Evolutionary conservation across 2,329 filamentous ascomycete species (phyloP).

Genomic region (Akanthomyces lecanii): DNA sequence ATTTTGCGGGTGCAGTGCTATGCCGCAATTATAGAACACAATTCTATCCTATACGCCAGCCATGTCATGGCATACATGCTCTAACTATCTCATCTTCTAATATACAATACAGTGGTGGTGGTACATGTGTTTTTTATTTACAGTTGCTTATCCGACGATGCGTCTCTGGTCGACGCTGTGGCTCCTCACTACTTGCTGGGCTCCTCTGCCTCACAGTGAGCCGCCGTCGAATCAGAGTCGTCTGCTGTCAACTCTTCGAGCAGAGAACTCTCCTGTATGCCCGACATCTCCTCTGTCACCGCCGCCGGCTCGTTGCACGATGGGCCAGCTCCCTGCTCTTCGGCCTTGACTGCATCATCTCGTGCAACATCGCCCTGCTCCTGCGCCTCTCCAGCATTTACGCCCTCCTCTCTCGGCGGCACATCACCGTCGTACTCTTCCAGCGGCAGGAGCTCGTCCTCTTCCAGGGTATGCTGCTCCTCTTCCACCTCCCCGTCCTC

Average conservation of each 20-base stretch:
- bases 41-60: neutral
- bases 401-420: neutral
- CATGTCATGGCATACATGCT: too few relatives aligned
- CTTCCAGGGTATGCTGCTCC: neutral
- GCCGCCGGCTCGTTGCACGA: too few relatives aligned
- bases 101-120: neutral
- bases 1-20: neutral
- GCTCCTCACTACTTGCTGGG: neutral
- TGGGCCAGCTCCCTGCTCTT: neutral
- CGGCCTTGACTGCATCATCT: neutral
- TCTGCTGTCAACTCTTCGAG: neutral
- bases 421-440: constrained; percentile 22
- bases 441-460: neutral
- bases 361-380: neutral
- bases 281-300: too few relatives aligned
- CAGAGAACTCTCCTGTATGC: too few relatives aligned
- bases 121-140: neutral
- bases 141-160: neutral
- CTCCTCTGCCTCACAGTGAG: neutral
- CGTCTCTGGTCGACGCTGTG: neutral
- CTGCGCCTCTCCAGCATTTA: neutral
- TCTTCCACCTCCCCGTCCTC: constrained; percentile 19
- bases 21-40: neutral
- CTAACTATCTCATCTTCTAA: neutral
- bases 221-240: neutral